These are phyloP conservation scores for Coelastrella sp. DNA, from an alignment of 139 green algal genomes.

Conservation along the genomic window DNA sequence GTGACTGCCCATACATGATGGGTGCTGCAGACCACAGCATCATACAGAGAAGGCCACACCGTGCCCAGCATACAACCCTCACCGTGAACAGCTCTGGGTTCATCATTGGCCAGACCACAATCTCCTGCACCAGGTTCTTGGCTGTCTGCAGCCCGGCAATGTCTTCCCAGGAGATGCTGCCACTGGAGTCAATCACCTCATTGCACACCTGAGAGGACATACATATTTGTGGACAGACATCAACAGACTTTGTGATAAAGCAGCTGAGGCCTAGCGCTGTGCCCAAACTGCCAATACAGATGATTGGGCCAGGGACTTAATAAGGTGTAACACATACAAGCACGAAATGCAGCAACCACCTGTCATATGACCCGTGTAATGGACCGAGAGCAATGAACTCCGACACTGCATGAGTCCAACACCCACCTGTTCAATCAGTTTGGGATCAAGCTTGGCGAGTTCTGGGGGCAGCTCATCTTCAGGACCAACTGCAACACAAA, in stretches of 20 bases:
- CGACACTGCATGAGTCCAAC: too few relatives aligned
- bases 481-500: conserved; percentile 28
- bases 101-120: conserved; percentile 97
- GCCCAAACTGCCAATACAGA: too few relatives aligned
- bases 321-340: too few relatives aligned
- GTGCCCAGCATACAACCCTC: neutral
- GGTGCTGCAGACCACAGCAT: too few relatives aligned
- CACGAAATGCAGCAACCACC: too few relatives aligned
- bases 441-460: conserved; percentile 73
- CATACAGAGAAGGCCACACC: neutral
- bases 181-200: conserved; percentile 75
- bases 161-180: conserved; percentile 74
- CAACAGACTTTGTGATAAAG: too few relatives aligned
- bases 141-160: conserved; percentile 84
- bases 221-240: neutral
- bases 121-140: conserved; percentile 93
- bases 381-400: too few relatives aligned
- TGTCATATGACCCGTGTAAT: too few relatives aligned
- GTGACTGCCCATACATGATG: too few relatives aligned
- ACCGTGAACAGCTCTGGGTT: conserved; percentile 94
- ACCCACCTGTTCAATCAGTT: conserved; percentile 72
- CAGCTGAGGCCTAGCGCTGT: too few relatives aligned
- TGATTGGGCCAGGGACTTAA: too few relatives aligned
- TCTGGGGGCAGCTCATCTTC: conserved; percentile 74
- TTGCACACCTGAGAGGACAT: conserved; percentile 43